Evolutionary conservation across 1,139 yeast genomes (phyloP), one percentile per base, ranked within the genome.

Genomic region (Hemisphaericaspora xylofermentans): DNA sequence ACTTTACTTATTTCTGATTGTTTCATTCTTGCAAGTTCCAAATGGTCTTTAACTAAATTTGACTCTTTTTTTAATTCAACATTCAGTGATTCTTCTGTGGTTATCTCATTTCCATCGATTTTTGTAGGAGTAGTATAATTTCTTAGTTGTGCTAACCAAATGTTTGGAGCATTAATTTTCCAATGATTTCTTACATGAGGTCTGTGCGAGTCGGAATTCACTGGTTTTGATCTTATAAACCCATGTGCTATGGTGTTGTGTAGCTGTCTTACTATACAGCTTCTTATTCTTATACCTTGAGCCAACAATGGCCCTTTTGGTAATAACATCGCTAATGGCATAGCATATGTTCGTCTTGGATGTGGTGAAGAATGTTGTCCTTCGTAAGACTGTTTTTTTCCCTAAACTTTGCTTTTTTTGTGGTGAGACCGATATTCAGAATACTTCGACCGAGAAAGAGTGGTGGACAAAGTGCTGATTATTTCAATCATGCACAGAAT

Each of bases 1-100:
- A 68, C 72, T 43, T 65, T 63, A 36, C 57, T 61, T 35, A 57
- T 54, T 22, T 60, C 64, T n/a, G 48, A 54, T 39, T 60, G 56
- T 43, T 57, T 61, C 25, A 57, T 38, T 33, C 51, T 58, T 8
- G 71, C 54, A 2, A 57, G 41, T 28, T 66, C 65, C 43, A 68
- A 52, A 40, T 66, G 74, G 2, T 57, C 49, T 31, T 53, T 61
- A 19, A 68, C 57, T 2, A 19, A 19, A 17, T 33, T 19, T 10
- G 29, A 19, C 15, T 26, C 21, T 22, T 37, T 24, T 34, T 16
- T 27, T 34, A 27, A 27, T n/a, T 35, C 29, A 13, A 17, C 27
- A 5, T 18, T 7, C 9, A 10, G 9, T 21, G 22, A 10, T 36
- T 28, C 13, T 21, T 12, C 31, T 22, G 9, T 22, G 12, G 9